phyloP scores from a whole-genome alignment of 2,329 filamentous ascomycete species.

The Cryoendolithus antarcticus region DNA sequence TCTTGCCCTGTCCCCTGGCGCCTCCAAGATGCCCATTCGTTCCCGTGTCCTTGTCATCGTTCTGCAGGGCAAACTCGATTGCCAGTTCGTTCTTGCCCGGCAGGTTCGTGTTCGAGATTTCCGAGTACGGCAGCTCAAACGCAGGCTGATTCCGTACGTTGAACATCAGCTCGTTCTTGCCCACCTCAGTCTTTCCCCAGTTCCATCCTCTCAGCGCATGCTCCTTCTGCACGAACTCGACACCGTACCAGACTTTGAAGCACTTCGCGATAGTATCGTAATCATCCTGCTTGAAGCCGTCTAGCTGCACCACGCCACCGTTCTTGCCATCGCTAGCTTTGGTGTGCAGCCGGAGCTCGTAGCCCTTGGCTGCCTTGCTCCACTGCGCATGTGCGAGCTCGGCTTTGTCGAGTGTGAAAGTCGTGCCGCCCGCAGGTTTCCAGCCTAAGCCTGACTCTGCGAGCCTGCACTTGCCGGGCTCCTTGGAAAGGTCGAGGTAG shows the following conservation, averaged over 20 bases:
- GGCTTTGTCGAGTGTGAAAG: constrained; percentile 80
- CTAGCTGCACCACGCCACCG: constrained; percentile 78
- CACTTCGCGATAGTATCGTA: constrained; percentile 81
- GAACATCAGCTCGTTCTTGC: constrained; percentile 87
- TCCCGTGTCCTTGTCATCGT: constrained; percentile 58
- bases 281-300: constrained; percentile 90
- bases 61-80: constrained; percentile 75
- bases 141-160: constrained; percentile 93
- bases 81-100: constrained; percentile 96
- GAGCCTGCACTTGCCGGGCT: constrained; percentile 85
- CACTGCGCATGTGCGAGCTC: constrained; percentile 84
- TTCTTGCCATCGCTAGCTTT: no score
- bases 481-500: constrained; percentile 87
- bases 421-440: constrained; percentile 84
- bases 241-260: constrained; percentile 97
- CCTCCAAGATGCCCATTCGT: constrained; percentile 64
- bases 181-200: constrained; percentile 97
- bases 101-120: constrained; percentile 95
- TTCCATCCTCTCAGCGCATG: constrained; percentile 96
- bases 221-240: constrained; percentile 82
- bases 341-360: constrained; percentile 86
- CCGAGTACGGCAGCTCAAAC: constrained; percentile 93
- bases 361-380: constrained; percentile 85
- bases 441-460: constrained; percentile 90
- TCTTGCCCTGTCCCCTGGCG: constrained; percentile 66